phyloP scores from a whole-genome alignment of 345 rosid genomes.

The Ceriops zippeliana region DNA sequence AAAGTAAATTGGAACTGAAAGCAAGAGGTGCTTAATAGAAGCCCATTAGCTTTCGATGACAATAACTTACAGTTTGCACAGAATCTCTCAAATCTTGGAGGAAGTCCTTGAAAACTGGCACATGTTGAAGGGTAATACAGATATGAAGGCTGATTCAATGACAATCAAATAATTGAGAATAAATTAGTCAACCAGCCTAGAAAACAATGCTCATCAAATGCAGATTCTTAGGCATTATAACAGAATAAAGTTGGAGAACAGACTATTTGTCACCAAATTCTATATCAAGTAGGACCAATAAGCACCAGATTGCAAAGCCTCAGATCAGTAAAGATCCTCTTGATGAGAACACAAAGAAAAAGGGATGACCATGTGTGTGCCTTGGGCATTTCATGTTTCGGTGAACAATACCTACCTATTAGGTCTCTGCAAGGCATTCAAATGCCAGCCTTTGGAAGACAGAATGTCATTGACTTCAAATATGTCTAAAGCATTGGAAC shows the following conservation, averaged over 20 bases:
- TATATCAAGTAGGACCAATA: neutral
- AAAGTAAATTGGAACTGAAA: neutral
- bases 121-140: constrained; percentile 87
- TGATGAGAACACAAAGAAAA: neutral
- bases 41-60: neutral
- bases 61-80: constrained; percentile 61
- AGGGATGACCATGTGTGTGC: no score
- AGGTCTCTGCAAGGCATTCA: constrained; percentile 90
- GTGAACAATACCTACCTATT: constrained; percentile 48
- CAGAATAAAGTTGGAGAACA: neutral
- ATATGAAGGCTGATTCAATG: constrained; percentile 68
- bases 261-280: neutral
- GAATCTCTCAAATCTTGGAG: constrained; percentile 68
- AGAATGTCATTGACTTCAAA: constrained; percentile 88
- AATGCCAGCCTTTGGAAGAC: constrained; percentile 93
- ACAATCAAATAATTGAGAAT: neutral
- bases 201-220: constrained; percentile 1
- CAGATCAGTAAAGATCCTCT: neutral
- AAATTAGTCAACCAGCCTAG: neutral
- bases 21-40: neutral
- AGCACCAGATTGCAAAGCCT: neutral
- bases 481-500: constrained; percentile 64
- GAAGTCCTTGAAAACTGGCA: constrained; percentile 53
- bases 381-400: neutral
- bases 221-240: neutral